Evolutionary conservation across 164 flowering plant species (phyloP).

Genomic region (Hamamelis virginiana): DNA sequence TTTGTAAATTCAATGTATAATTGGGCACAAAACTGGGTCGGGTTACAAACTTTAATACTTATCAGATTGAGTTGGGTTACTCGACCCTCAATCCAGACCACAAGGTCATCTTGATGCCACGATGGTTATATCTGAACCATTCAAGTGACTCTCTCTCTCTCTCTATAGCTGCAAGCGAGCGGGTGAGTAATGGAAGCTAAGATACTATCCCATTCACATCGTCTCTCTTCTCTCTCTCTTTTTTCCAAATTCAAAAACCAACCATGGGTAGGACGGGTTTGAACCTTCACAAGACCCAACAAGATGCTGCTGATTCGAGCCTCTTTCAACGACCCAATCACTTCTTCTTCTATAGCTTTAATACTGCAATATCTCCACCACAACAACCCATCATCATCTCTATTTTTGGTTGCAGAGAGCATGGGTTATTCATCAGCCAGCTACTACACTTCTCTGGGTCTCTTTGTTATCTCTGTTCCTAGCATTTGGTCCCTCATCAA

Average conservation of each 20-base stretch:
- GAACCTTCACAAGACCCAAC: constrained; percentile 13
- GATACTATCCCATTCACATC: constrained; percentile 19
- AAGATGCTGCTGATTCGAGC: constrained; percentile 11
- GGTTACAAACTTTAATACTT: too few species aligned
- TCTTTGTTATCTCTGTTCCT: constrained; percentile 94
- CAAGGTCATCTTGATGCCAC: too few species aligned
- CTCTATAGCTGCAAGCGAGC: too few species aligned
- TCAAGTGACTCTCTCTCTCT: too few species aligned
- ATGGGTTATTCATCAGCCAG: constrained; percentile 84
- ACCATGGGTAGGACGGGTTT: constrained; percentile 20
- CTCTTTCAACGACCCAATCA: constrained; percentile 30
- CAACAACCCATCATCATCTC: too few species aligned
- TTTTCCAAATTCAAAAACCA: constrained; percentile 16
- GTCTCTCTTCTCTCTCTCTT: constrained; percentile 14
- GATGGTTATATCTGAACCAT: too few species aligned
- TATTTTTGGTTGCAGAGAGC: constrained; percentile 46
- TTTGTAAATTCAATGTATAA: too few species aligned
- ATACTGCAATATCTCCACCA: too few species aligned
- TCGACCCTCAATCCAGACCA: too few species aligned
- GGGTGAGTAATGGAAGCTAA: constrained; percentile 20
- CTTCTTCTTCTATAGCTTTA: constrained; percentile 8
- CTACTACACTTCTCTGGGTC: constrained; percentile 93
- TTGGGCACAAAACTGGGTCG: too few species aligned
- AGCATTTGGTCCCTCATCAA: constrained; percentile 99
- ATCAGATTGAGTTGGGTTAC: too few species aligned